Conservation (phyloP, 1,139 yeast species). For the Pichia sp. region DNA sequence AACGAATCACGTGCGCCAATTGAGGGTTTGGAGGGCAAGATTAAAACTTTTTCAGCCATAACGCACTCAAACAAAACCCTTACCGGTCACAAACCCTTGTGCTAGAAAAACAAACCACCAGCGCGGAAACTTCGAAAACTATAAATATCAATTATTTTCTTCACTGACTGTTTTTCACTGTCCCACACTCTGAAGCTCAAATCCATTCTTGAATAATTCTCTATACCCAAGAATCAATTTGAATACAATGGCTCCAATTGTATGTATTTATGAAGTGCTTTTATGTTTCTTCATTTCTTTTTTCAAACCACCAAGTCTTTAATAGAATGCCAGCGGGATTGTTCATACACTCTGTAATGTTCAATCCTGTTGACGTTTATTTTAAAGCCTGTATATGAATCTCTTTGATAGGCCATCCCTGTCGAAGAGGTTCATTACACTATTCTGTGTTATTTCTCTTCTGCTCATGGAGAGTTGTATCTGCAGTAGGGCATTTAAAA, state of each 20-base stretch:
- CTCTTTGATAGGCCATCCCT: background rate
- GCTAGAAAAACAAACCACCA: background rate
- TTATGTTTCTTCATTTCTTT: background rate
- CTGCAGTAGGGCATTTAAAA: slow-evolving; percentile 20
- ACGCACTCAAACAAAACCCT: too few relatives aligned
- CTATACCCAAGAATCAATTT: background rate
- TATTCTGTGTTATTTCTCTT: slow-evolving; percentile 14
- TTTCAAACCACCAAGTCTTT: slow-evolving; percentile 16
- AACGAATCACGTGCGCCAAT: background rate
- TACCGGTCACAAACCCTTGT: too few relatives aligned
- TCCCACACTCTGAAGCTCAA: too few relatives aligned
- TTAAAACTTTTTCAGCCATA: too few relatives aligned
- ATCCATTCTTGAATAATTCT: too few relatives aligned
- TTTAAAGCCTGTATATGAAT: slow-evolving; percentile 21
- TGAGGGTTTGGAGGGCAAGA: background rate
- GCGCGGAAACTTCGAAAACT: background rate
- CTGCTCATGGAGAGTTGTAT: background rate
- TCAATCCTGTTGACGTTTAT: slow-evolving; percentile 16
- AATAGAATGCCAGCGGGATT: slow-evolving; percentile 16
- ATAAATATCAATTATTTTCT: background rate
- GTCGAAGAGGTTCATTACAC: slow-evolving; percentile 3
- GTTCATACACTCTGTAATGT: background rate
- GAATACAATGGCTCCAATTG: slow-evolving; percentile 80
- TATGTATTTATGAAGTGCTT: too few relatives aligned
- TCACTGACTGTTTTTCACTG: too few relatives aligned